Percentiles rank a stretch among this genome's conserved stretches.
phyloP scores from a whole-genome alignment of 2,329 filamentous ascomycete species.

The Dothistroma pini region DNA sequence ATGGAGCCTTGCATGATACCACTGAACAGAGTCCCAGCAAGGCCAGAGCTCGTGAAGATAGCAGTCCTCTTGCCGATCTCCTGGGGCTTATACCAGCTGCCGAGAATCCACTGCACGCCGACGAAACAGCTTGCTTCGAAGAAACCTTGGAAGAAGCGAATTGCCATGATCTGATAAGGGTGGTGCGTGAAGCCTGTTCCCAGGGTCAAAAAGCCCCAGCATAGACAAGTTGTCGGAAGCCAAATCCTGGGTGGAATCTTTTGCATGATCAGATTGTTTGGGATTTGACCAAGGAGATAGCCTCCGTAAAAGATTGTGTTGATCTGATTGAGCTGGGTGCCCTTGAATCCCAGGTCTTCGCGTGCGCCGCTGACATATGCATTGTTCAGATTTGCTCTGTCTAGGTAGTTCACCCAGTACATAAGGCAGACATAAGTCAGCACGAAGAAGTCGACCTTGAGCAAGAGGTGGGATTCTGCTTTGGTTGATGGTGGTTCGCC shows the following conservation, averaged over 20 bases:
- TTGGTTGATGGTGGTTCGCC: constrained; percentile 26
- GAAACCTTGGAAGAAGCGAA: constrained; percentile 48
- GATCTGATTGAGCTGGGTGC: constrained; percentile 48
- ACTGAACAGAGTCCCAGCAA: constrained; percentile 59
- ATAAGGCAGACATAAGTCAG: constrained; percentile 40
- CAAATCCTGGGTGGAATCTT: constrained; percentile 61
- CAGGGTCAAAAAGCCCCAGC: constrained; percentile 59
- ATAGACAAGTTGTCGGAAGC: constrained; percentile 41
- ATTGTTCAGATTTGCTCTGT: constrained; percentile 51
- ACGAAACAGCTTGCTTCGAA: constrained; percentile 31
- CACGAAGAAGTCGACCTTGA: constrained; percentile 35
- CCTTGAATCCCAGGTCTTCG: constrained; percentile 49
- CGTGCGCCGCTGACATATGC: constrained; percentile 55
- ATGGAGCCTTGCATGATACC: constrained; percentile 60
- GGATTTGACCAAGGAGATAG: constrained; percentile 56
- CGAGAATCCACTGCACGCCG: constrained; percentile 29
- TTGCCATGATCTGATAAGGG: constrained; percentile 56
- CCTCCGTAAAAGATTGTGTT: constrained; percentile 35
- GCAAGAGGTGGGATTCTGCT: constrained; percentile 23
- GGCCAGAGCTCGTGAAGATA: constrained; percentile 58
- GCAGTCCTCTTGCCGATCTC: constrained; percentile 57
- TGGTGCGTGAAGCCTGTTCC: constrained; percentile 50
- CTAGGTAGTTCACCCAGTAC: constrained; percentile 41
- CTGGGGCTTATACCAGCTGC: constrained; percentile 26
- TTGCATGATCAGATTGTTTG: constrained; percentile 59